A percentile compares a stretch with the other conserved stretches of the same genome.
These are phyloP conservation scores for Aspergillus sp. DNA, from an alignment of 2,329 filamentous ascomycete genomes.

Conservation along the genomic window DNA sequence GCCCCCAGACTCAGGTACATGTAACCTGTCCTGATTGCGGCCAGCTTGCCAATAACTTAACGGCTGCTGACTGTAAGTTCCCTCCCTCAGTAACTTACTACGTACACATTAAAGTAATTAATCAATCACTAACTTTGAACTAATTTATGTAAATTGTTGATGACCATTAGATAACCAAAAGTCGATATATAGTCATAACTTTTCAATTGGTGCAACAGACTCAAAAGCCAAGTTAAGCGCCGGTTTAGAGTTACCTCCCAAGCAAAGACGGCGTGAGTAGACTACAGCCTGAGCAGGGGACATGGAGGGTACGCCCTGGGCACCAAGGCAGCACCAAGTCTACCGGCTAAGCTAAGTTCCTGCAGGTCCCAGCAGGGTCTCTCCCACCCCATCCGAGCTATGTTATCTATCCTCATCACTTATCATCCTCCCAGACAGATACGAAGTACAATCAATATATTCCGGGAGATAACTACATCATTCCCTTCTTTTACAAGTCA, in stretches of 20 bases:
- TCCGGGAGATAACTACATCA: neutral
- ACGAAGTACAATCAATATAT: neutral
- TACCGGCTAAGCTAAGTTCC: constrained; percentile 21
- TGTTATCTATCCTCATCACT: neutral
- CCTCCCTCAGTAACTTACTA: no score
- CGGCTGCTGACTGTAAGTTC: neutral
- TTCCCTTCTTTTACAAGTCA: neutral
- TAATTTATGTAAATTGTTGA: neutral
- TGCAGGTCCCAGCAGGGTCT: constrained; percentile 25
- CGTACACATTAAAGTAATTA: no score
- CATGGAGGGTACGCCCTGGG: neutral
- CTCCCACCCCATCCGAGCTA: constrained; percentile 11
- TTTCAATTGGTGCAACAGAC: neutral
- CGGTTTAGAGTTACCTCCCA: neutral
- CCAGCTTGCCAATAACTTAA: neutral
- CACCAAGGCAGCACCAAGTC: constrained; percentile 16
- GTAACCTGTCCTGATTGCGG: constrained; percentile 1
- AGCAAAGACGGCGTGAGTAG: neutral
- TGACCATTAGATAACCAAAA: neutral
- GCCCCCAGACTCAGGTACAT: neutral
- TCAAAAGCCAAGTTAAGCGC: neutral
- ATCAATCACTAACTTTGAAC: no score
- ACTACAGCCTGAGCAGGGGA: neutral
- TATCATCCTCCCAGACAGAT: no score
- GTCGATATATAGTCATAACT: neutral